Evolutionary conservation across 768 basidiomycete species (phyloP), one percentile per base, ranked within the genome.

Genomic region (Lentinus brumalis): DNA sequence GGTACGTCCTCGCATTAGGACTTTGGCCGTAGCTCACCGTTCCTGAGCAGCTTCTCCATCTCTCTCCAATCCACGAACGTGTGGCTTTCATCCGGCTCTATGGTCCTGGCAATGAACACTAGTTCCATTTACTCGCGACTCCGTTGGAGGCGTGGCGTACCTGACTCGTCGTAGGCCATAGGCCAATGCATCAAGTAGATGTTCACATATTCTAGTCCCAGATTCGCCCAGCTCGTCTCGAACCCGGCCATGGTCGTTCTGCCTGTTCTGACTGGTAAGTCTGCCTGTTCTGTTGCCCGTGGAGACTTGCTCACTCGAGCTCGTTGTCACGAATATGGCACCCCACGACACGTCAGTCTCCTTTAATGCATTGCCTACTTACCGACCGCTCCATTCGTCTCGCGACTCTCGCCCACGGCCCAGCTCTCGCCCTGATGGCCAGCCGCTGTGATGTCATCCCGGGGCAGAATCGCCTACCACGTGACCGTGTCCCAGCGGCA

Each of bases 311-410:
- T 71, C 68, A 26, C 21, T 26, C 35, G 83, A 70, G 63, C 85
- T 85, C 16, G 83, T 84, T 6, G 81, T 82, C 11, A 85, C 64
- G 67, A 77, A 84, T 41, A 84, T 71, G 32, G 81, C 74, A 26
- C 69, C 70, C 45, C 81, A 75, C 5, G 81, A 77, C n/a, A 82
- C 71, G 1, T 75, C 76, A 29, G 79, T 80, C 18, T 75, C 79
- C 12, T 77, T 71, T 45, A 86, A 76, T 2, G 79, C 82, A 32
- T 67, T 66, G 5, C 83, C 81, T 26, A n/a, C n/a, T n/a, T n/a
- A 83, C 82, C 11, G 69, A 62, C 21, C 21, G 21, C 21, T 26
- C 21, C 21, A 26, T 26, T 26, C 21, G 21, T 26, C 21, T 26
- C 21, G 21, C 21, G 21, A 26, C 21, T 26, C 21, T 26, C 21